A percentile compares a stretch with the other conserved stretches of the same genome.
Evolutionary conservation across 2,329 filamentous ascomycete genomes (phyloP).

Genomic region (Aspergillaceae sp.): DNA sequence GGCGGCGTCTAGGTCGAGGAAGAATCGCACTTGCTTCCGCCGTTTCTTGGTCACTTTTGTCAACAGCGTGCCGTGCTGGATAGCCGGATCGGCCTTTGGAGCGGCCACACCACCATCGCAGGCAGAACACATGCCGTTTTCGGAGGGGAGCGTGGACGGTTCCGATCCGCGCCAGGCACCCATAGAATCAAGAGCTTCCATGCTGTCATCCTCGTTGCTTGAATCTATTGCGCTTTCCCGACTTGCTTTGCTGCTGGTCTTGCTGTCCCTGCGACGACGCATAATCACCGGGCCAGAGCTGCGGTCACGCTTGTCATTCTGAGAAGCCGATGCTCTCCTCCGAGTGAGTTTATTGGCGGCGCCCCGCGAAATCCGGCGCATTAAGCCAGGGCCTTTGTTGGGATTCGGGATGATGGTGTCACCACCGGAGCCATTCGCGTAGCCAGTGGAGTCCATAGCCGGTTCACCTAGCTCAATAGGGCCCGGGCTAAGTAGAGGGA

Average conservation of each 20-base stretch:
- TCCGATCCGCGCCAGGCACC: slow-evolving; percentile 36
- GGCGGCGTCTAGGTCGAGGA: slow-evolving; percentile 72
- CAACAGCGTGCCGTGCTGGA: slow-evolving; percentile 70
- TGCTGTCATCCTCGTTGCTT: slow-evolving; percentile 30
- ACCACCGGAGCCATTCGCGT: slow-evolving; percentile 45
- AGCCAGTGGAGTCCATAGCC: slow-evolving; percentile 44
- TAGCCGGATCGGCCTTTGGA: slow-evolving; percentile 67
- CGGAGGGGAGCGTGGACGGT: slow-evolving; percentile 30
- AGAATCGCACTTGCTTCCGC: slow-evolving; percentile 62
- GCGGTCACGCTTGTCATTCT: slow-evolving; percentile 69
- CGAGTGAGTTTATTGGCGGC: slow-evolving; percentile 61
- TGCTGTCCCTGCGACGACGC: slow-evolving; percentile 82
- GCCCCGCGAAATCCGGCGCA: slow-evolving; percentile 75
- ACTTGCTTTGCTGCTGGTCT: slow-evolving; percentile 56
- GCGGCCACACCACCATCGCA: slow-evolving; percentile 33
- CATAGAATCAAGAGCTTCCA: slow-evolving; percentile 40
- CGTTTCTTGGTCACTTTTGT: slow-evolving; percentile 80
- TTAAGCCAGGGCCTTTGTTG: slow-evolving; percentile 56
- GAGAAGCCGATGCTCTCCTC: slow-evolving; percentile 68
- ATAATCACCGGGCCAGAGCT: slow-evolving; percentile 85
- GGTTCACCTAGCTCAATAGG: slow-evolving; percentile 66
- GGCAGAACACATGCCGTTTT: slow-evolving; percentile 25
- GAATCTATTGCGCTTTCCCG: slow-evolving; percentile 36
- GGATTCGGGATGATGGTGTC: slow-evolving; percentile 48
- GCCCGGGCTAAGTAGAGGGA: slow-evolving; percentile 33